phyloP scores from a whole-genome alignment of 176 grass and related monocot species.

The Oryza nivara region DNA sequence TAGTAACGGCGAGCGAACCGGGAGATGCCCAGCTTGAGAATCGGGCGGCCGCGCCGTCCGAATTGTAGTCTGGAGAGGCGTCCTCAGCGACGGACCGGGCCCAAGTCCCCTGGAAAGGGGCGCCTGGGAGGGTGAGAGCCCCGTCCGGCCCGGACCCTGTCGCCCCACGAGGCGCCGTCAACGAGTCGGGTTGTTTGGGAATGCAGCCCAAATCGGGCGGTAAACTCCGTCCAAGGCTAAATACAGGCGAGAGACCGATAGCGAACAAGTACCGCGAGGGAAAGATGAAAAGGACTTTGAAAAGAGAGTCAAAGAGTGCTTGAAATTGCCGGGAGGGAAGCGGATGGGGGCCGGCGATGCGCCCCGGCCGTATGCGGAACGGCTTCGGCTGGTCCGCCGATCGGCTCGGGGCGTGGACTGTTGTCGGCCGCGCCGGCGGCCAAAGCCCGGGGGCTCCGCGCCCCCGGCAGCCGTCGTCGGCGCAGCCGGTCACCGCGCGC shows the following conservation, averaged over 20 bases:
- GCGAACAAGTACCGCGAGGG: slow-evolving; percentile 55
- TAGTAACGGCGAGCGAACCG: slow-evolving; percentile 52
- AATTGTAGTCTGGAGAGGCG: no score
- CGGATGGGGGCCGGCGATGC: slow-evolving; percentile 58
- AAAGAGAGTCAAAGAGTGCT: slow-evolving; percentile 75
- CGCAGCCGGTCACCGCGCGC: no score
- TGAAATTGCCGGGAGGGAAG: slow-evolving; percentile 77
- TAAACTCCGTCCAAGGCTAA: slow-evolving; percentile 60
- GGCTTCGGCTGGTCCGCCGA: slow-evolving; percentile 20
- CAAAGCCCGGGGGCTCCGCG: slow-evolving; percentile 25
- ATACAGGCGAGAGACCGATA: slow-evolving; percentile 58
- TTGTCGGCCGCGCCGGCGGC: slow-evolving; percentile 33
- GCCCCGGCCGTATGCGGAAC: slow-evolving; percentile 44
- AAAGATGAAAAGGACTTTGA: slow-evolving; percentile 68
- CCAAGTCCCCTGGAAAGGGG: no score
- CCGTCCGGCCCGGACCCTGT: no score
- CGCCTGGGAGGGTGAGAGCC: no score
- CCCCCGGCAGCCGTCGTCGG: no score
- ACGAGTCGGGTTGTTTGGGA: slow-evolving; percentile 65
- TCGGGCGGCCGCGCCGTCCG: background rate
- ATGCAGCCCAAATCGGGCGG: slow-evolving; percentile 50
- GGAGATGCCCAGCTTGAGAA: slow-evolving; percentile 16
- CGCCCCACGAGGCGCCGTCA: slow-evolving; percentile 52
- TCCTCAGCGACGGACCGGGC: no score
- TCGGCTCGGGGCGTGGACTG: slow-evolving; percentile 49